A percentile compares a stretch with the other conserved stretches of the same genome.
Evolutionary conservation across 2,329 filamentous ascomycete genomes (phyloP).

Genomic region (Fusarium secorum): DNA sequence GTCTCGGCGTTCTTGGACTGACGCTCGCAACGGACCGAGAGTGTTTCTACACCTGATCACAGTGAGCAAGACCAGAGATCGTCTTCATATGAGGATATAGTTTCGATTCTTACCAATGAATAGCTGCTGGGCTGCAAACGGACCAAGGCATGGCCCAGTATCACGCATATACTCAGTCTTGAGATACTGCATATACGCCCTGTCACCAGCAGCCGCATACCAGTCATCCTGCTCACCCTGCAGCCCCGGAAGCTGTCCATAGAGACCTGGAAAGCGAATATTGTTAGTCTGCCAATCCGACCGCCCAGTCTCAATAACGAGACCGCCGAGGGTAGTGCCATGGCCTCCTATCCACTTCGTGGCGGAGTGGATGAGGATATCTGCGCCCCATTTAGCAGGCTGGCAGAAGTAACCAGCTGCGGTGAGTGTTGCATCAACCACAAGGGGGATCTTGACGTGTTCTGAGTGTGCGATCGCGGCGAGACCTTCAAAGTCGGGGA

Average conservation of each 20-base stretch:
- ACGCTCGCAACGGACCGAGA: not conserved
- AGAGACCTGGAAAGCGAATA: not conserved
- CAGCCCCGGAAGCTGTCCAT: not conserved
- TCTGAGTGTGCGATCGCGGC: not conserved
- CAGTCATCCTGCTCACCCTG: not conserved
- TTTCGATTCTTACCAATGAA: not conserved
- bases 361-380: not conserved
- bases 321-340: not conserved
- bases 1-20: not conserved
- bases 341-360: not conserved
- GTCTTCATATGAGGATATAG: accelerated
- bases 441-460: not conserved
- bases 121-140: not conserved
- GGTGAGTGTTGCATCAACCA: not conserved
- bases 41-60: not conserved
- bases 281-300: not conserved
- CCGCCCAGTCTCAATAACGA: not conserved
- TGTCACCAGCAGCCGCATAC: not conserved
- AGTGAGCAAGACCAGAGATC: not conserved
- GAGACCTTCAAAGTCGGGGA: not conserved
- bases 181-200: not conserved
- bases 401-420: not conserved
- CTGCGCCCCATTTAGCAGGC: not conserved
- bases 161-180: not conserved
- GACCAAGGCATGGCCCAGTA: not conserved